Conservation (phyloP, 2,329 filamentous ascomycete species). For the Xylaria sp. region DNA sequence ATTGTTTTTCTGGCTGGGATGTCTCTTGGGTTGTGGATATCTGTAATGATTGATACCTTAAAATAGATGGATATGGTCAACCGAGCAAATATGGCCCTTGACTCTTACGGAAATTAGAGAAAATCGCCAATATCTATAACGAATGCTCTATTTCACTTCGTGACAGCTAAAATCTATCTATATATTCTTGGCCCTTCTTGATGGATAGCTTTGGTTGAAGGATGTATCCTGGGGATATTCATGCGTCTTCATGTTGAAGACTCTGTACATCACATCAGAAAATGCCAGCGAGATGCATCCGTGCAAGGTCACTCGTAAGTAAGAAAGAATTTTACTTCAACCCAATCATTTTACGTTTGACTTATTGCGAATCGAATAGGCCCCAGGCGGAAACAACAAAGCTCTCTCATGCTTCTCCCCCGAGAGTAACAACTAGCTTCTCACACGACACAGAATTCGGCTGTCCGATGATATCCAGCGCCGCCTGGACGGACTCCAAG, state of each 20-base stretch:
- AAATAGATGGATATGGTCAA: conserved; percentile 44
- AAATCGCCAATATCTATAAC: conserved; percentile 1
- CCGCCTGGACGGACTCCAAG: conserved; percentile 48
- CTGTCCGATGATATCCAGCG: conserved; percentile 41
- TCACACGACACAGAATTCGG: conserved; percentile 51
- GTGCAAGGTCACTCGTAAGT: background rate
- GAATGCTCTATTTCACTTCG: background rate
- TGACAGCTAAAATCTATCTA: no score
- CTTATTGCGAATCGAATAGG: background rate
- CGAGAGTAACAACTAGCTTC: conserved; percentile 52
- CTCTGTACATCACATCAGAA: background rate
- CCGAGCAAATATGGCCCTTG: conserved; percentile 29
- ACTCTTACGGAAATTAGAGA: conserved; percentile 14
- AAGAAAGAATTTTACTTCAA: background rate
- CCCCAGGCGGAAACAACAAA: no score
- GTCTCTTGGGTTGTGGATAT: conserved; percentile 39
- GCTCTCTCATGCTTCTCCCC: background rate
- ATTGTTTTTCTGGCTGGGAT: conserved; percentile 40
- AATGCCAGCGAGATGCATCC: background rate
- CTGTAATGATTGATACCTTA: conserved; percentile 51
- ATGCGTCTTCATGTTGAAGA: background rate
- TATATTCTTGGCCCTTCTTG: no score
- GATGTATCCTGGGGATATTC: no score
- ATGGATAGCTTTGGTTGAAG: no score
- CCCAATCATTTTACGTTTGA: background rate